Conservation (phyloP, 2,329 filamentous ascomycete species). For the Stagonosporopsis tanaceti region DNA sequence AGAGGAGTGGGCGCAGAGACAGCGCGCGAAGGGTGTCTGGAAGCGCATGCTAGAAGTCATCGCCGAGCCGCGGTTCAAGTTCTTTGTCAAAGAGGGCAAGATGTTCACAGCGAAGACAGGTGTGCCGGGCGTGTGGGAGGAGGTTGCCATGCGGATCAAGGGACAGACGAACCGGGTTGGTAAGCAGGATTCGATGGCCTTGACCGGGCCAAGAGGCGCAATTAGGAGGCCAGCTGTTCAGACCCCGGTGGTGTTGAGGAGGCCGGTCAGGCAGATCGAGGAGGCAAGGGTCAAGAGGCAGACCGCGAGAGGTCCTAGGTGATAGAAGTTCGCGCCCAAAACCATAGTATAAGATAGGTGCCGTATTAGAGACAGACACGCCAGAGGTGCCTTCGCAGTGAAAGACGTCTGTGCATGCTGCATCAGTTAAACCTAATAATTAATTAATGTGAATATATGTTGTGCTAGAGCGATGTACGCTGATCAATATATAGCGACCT, state of each 20-base stretch:
- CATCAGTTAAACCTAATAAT: too few species aligned
- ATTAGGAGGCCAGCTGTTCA: conserved; percentile 10
- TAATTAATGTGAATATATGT: too few species aligned
- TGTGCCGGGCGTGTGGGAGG: conserved; percentile 48
- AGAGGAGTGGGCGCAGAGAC: conserved; percentile 27
- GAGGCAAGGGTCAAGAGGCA: conserved; percentile 37
- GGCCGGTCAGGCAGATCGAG: conserved; percentile 7
- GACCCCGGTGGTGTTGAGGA: conserved; percentile 11
- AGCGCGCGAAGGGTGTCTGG: conserved; percentile 30
- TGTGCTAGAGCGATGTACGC: too few species aligned
- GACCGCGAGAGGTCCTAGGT: conserved; percentile 19
- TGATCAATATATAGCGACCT: too few species aligned
- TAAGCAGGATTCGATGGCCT: conserved; percentile 2
- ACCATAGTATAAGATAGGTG: background rate
- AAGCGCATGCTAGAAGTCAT: conserved; percentile 33
- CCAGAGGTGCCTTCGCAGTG: too few species aligned
- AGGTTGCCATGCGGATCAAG: conserved; percentile 40
- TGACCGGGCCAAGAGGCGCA: background rate
- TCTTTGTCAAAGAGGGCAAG: conserved; percentile 47
- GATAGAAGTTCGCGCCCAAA: background rate
- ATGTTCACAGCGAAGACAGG: conserved; percentile 41
- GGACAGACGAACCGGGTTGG: conserved; percentile 30
- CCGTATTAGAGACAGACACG: too few species aligned
- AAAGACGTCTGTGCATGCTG: too few species aligned
- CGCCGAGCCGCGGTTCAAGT: conserved; percentile 44